Conservation (phyloP, 2,329 filamentous ascomycete genomes). For the Emergomyces orientalis region DNA sequence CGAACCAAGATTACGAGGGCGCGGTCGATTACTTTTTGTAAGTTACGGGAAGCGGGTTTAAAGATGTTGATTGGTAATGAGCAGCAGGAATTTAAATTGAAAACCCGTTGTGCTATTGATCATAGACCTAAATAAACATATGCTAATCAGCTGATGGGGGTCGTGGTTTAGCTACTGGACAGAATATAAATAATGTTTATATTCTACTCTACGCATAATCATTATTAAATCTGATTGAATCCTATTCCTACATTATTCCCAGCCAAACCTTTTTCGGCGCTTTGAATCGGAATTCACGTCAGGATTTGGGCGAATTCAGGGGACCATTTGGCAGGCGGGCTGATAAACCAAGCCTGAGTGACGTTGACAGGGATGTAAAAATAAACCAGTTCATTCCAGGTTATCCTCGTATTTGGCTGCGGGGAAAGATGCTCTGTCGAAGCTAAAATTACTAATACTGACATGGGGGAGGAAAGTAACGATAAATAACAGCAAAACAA, state of each 20-base stretch:
- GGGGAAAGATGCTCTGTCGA: neutral
- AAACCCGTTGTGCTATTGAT: constrained; percentile 10
- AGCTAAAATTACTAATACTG: neutral
- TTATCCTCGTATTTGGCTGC: neutral
- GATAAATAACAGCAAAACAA: too few relatives aligned
- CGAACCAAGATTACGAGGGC: constrained; percentile 9
- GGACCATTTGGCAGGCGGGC: neutral
- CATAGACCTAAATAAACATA: too few relatives aligned
- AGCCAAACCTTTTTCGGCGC: neutral
- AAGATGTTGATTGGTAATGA: constrained; percentile 4
- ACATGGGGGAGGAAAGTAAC: too few relatives aligned
- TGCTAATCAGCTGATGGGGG: too few relatives aligned
- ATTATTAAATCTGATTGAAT: neutral
- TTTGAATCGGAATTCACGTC: neutral
- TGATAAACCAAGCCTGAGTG: too few relatives aligned
- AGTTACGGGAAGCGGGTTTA: constrained; percentile 8
- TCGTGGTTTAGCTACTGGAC: too few relatives aligned
- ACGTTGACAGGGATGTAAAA: too few relatives aligned
- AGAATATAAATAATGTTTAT: neutral
- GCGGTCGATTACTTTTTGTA: constrained; percentile 12
- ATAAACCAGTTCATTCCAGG: too few relatives aligned
- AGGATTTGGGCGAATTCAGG: neutral
- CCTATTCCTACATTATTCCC: neutral
- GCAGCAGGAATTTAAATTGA: constrained; percentile 8
- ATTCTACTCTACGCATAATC: too few relatives aligned